Evolutionary conservation across 2,329 filamentous ascomycete genomes (phyloP).

Genomic region (Eutypa lata): DNA sequence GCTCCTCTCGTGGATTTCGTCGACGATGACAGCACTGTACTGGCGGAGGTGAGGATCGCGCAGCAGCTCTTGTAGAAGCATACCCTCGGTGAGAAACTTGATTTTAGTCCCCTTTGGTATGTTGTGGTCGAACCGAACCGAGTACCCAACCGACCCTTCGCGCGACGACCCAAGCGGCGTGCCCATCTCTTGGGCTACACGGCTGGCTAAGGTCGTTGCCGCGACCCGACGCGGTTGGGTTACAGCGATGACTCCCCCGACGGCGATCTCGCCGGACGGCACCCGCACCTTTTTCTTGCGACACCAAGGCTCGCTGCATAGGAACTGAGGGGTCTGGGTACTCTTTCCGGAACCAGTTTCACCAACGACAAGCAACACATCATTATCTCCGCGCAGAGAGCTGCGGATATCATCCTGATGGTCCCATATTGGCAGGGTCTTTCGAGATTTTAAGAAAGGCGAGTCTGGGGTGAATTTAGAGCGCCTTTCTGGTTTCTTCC

Average conservation of each 20-base stretch:
- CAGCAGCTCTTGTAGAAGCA: constrained; percentile 90
- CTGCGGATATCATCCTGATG: constrained; percentile 67
- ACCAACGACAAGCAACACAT: constrained; percentile 78
- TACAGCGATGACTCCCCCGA: constrained; percentile 83
- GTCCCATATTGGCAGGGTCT: constrained; percentile 76
- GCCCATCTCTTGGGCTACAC: constrained; percentile 76
- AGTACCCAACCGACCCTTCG: constrained; percentile 74
- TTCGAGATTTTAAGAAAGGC: constrained; percentile 44
- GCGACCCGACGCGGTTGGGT: constrained; percentile 93
- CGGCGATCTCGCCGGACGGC: constrained; percentile 41
- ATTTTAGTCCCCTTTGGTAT: constrained; percentile 79
- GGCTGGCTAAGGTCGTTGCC: constrained; percentile 82
- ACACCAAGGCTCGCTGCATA: constrained; percentile 79
- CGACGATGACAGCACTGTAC: constrained; percentile 88
- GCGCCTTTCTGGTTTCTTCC: constrained; percentile 3
- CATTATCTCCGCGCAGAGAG: constrained; percentile 60
- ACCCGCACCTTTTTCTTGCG: constrained; percentile 53
- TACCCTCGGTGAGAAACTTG: constrained; percentile 95
- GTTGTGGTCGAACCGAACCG: constrained; percentile 88
- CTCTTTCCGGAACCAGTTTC: constrained; percentile 97
- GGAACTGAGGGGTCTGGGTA: constrained; percentile 91
- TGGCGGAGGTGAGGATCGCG: constrained; percentile 76
- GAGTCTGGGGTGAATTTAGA: constrained; percentile 12
- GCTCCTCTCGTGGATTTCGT: constrained; percentile 95
- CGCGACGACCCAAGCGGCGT: constrained; percentile 45